A percentile compares a stretch with the other conserved stretches of the same genome.
These are phyloP conservation scores for Penicillium sclerotigenum DNA, from an alignment of 2,329 filamentous ascomycete species.

Conservation along the genomic window DNA sequence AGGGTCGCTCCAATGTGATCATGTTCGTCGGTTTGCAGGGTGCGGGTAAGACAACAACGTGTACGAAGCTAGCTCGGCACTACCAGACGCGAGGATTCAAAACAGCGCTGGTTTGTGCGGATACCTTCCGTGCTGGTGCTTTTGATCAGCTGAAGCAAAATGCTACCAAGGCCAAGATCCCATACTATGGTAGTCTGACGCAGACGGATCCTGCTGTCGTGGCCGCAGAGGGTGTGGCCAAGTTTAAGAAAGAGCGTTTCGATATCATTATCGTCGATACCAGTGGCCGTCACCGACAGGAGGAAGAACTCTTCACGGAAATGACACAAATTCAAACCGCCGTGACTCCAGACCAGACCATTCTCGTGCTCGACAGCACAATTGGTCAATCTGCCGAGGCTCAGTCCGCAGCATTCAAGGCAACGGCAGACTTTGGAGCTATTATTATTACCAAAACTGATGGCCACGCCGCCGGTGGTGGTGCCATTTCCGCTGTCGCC, in stretches of 20 bases:
- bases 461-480: slow-evolving; percentile 89
- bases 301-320: slow-evolving; percentile 91
- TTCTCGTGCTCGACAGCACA: slow-evolving; percentile 95
- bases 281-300: slow-evolving; percentile 89
- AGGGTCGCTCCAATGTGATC: slow-evolving; percentile 92
- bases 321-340: slow-evolving; percentile 96
- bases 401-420: slow-evolving; percentile 95
- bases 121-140: slow-evolving; percentile 96
- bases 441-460: slow-evolving; percentile 99
- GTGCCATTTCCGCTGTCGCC: slow-evolving; percentile 94
- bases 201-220: slow-evolving; percentile 95
- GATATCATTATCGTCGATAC: slow-evolving; percentile 99
- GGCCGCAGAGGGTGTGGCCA: slow-evolving; percentile 90
- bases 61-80: slow-evolving; percentile 92
- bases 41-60: slow-evolving; percentile 96
- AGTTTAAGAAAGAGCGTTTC: slow-evolving; percentile 98
- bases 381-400: slow-evolving; percentile 95
- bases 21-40: slow-evolving; percentile 99
- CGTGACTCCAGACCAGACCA: slow-evolving; percentile 89
- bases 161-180: slow-evolving; percentile 97
- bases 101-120: slow-evolving; percentile 89
- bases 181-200: slow-evolving; percentile 94
- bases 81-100: slow-evolving; percentile 93
- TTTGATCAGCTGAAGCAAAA: slow-evolving; percentile 99
- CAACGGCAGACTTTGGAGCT: slow-evolving; percentile 91